Evolutionary conservation across 441 rosid species (phyloP).

Genomic region (Gossypium trilobum): DNA sequence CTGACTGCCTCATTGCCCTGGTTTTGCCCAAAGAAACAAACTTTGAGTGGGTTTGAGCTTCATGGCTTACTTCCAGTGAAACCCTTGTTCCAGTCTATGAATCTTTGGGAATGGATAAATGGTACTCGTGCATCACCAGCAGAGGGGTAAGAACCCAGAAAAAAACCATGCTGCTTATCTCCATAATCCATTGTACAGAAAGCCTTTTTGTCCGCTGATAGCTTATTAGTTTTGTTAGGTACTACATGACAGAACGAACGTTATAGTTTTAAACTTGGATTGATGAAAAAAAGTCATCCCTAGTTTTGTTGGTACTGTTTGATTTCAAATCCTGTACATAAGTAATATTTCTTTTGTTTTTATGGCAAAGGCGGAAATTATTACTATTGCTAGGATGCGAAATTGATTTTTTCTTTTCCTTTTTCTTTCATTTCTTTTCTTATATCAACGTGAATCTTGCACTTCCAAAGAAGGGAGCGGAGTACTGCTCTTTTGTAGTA

Average conservation of each 20-base stretch:
- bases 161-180: background rate
- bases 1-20: constrained; percentile 64
- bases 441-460: background rate
- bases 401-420: background rate
- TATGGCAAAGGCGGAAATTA: background rate
- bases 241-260: background rate
- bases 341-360: background rate
- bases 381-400: background rate
- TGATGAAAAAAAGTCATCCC: background rate
- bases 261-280: background rate
- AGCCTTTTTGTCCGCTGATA: background rate
- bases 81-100: background rate
- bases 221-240: background rate
- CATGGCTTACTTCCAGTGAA: background rate
- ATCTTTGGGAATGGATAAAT: background rate
- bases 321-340: background rate
- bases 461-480: background rate
- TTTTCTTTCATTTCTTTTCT: background rate
- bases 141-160: background rate
- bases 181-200: background rate
- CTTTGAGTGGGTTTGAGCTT: constrained; percentile 45
- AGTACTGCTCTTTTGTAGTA: background rate
- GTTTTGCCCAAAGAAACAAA: constrained; percentile 81
- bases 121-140: background rate
- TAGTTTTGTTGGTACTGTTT: constrained; percentile 6